A percentile compares a stretch with the other conserved stretches of the same genome.
phyloP scores from a whole-genome alignment of 2,329 filamentous ascomycete species.

The Didymella sp. region DNA sequence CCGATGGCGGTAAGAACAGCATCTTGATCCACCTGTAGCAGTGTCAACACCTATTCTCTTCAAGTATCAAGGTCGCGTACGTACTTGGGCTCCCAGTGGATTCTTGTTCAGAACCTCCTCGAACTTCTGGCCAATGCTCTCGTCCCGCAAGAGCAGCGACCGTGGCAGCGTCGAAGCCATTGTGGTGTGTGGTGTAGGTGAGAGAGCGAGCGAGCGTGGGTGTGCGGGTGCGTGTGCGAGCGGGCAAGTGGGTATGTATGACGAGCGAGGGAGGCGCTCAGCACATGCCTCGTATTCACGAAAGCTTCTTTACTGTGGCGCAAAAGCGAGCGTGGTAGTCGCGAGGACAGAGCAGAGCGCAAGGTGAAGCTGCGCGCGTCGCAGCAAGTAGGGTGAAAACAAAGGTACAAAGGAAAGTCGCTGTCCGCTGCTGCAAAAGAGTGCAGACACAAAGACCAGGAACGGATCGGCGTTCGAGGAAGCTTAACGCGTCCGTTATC shows the following conservation, averaged over 20 bases:
- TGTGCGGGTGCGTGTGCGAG: background rate
- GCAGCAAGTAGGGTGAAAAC: slow-evolving; percentile 3
- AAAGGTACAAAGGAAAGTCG: slow-evolving; percentile 4
- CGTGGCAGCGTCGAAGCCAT: slow-evolving; percentile 31
- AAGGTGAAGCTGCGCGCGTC: slow-evolving; percentile 1
- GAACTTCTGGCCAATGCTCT: slow-evolving; percentile 42
- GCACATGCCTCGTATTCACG: slow-evolving; percentile 16
- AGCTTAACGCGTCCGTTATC: slow-evolving; percentile 20
- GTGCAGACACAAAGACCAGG: slow-evolving; percentile 3
- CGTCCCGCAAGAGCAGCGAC: slow-evolving; percentile 36
- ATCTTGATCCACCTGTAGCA: slow-evolving; percentile 59
- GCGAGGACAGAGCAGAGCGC: background rate
- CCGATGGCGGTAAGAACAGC: slow-evolving; percentile 81
- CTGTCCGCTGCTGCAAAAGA: slow-evolving; percentile 6
- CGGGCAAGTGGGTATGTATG: slow-evolving; percentile 18
- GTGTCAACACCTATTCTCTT: slow-evolving; percentile 21
- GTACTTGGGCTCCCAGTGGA: slow-evolving; percentile 37
- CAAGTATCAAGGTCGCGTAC: background rate
- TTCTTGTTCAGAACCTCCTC: slow-evolving; percentile 40
- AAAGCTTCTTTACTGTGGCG: background rate
- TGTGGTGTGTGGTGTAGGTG: slow-evolving; percentile 16
- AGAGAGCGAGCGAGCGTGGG: slow-evolving; percentile 18
- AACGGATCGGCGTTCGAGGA: slow-evolving; percentile 17
- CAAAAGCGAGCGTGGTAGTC: background rate
- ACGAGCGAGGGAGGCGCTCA: slow-evolving; percentile 24